A percentile compares a stretch with the other conserved stretches of the same genome.
Evolutionary conservation across 2,329 filamentous ascomycete species (phyloP).

Genomic region (Rhynchosporium agropyri): DNA sequence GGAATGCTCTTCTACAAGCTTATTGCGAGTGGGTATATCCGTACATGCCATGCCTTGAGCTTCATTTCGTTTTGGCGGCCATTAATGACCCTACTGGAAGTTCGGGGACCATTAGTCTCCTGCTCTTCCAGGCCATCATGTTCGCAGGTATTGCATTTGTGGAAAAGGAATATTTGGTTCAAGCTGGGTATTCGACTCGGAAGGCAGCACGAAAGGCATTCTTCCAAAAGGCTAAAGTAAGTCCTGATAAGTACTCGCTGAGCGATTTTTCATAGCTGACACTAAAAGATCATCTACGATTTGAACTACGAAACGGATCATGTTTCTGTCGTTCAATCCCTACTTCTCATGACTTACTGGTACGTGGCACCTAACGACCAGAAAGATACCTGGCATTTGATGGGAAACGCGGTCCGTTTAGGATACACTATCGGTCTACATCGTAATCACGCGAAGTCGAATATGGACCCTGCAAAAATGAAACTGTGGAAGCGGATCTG

Average conservation of each 20-base stretch:
- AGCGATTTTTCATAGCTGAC: constrained; percentile 17
- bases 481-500: constrained; percentile 93
- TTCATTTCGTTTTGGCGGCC: constrained; percentile 60
- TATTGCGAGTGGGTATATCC: constrained; percentile 92
- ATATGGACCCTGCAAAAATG: constrained; percentile 72
- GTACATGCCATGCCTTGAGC: constrained; percentile 86
- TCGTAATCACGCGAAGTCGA: constrained; percentile 78
- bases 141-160: constrained; percentile 90
- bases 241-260: constrained; percentile 41
- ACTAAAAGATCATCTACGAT: constrained; percentile 76
- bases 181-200: constrained; percentile 75
- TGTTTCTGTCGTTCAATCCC: constrained; percentile 82
- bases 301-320: constrained; percentile 94
- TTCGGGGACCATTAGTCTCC: constrained; percentile 74
- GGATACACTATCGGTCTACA: constrained; percentile 93
- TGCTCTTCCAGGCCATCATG: constrained; percentile 93
- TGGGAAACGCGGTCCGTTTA: constrained; percentile 91
- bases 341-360: constrained; percentile 95
- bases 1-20: constrained; percentile 78
- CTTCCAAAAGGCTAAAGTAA: constrained; percentile 83
- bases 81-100: constrained; percentile 69
- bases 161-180: constrained; percentile 73
- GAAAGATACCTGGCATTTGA: constrained; percentile 99
- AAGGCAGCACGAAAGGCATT: constrained; percentile 86
- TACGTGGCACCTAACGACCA: constrained; percentile 96